Evolutionary conservation across 306 rosid genomes (phyloP), one percentile per base, ranked within the genome.

Genomic region (Adenanthera pavonina): DNA sequence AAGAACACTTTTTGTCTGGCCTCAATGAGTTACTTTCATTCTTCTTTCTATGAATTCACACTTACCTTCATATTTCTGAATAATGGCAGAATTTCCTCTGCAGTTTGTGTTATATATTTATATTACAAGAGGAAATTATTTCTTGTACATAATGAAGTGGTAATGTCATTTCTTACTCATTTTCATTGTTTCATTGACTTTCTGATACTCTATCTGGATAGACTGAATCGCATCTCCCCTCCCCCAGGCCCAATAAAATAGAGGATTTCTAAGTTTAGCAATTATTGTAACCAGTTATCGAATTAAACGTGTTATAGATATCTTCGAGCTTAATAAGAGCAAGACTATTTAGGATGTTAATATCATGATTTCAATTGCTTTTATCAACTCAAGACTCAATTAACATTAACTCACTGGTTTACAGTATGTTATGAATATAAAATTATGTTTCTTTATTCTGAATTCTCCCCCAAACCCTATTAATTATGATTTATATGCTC

Each of bases 301-400:
- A 61, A 30, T 30, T 13, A 61, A 30, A 33, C 12, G 68, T 12
- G n/a, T 33, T 61, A 33, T 4, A 61, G 5, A 33, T 61, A 33
- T 30, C 8, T 12, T 4, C 33, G 12, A 33, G 15, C 41, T 64
- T 64, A 49, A 65, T 35, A 47, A 53, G 74, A 52, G 48, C 14
- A 3, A 17, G 10, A 20, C 8, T 62, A 47, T 34, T 30, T 33
- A 34, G 2, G 14, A 33, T 61, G 68, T 12, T 13, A 33, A 10
- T 64, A 19, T 7, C 53, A 78, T 17, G 62, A 19, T 59, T 51
- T 53, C 41, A 49, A 66, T 66, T 67, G 34, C 66, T n/a, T 51
- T 49, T 34, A 10, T 52, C 46, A 66, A 6, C 72, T n/a, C 60
- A 30, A 33, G 41, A 48, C 6, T 48, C 40, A 15, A 34, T 48